phyloP scores from a whole-genome alignment of 768 basidiomycete species.

The Kwoniella dejecticola region DNA sequence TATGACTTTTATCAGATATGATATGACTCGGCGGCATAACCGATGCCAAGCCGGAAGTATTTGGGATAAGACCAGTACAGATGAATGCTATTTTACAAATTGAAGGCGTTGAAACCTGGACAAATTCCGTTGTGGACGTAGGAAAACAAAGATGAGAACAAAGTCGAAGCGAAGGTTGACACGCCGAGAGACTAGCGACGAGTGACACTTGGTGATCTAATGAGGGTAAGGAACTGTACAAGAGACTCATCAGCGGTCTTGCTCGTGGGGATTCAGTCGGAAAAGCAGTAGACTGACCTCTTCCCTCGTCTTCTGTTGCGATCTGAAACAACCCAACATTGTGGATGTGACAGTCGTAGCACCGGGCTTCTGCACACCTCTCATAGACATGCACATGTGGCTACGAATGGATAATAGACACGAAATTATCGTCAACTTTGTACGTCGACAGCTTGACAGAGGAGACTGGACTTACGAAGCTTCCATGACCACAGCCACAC shows the following conservation, averaged over 20 bases:
- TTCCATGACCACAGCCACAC: slow-evolving; percentile 99
- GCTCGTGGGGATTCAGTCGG: background rate
- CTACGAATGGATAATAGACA: slow-evolving; percentile 58
- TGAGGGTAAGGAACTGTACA: slow-evolving; percentile 52
- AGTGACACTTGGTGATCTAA: slow-evolving; percentile 48
- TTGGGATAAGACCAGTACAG: slow-evolving; percentile 4
- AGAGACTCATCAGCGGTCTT: background rate
- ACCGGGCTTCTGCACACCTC: slow-evolving; percentile 98
- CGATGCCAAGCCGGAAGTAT: background rate
- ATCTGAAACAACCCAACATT: slow-evolving; percentile 97
- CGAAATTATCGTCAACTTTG: background rate
- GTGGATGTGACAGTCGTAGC: slow-evolving; percentile 92
- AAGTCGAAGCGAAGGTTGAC: background rate
- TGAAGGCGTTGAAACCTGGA: background rate
- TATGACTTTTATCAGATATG: slow-evolving; percentile 7
- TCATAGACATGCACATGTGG: slow-evolving; percentile 99
- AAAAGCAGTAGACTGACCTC: slow-evolving; percentile 59
- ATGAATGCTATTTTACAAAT: slow-evolving; percentile 10
- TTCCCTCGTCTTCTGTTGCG: slow-evolving; percentile 97
- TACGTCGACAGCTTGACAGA: background rate
- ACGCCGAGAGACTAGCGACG: slow-evolving; percentile 9
- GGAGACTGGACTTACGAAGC: slow-evolving; percentile 70
- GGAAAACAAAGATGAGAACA: background rate
- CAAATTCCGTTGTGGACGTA: background rate
- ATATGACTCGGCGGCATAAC: background rate